Evolutionary conservation across 1,284 basidiomycete genomes (phyloP), one percentile per base, ranked within the genome.

Genomic region (Paramarasmius palmivorus): DNA sequence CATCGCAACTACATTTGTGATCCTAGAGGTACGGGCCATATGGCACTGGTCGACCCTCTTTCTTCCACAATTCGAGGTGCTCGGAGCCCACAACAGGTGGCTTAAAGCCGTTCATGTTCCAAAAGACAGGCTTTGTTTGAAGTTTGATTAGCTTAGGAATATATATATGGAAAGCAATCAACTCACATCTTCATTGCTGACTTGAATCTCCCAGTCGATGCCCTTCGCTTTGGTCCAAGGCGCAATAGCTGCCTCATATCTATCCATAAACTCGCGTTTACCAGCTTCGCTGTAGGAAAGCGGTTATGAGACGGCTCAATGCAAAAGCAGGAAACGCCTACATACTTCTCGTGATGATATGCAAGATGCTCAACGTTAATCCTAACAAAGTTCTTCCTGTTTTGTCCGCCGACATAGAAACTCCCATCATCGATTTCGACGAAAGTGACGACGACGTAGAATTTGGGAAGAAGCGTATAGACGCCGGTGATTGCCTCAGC

Each of bases 401-500:
- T 34, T 38, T 61, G 51, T 2, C 59, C 61, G 2, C 56, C 55
- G 3, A 59, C 59, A 34, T 55, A 58, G 34, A 53, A 57, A 39
- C 56, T 50, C 9, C 40, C 55, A 4, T 50, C 19, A 2, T 56
- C 56, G 9, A 63, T 51, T 14, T 61, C 55, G 39, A 64, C 57
- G 50, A 64, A 62, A 49, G 58, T 49, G 22, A 63, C 58, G 5
- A 61, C 54, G 36, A 63, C 59, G 50, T 58, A 60, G 56, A 63
- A 63, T 7, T 39, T 26, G 2, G 60, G 63, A 19, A 61, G 52
- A 35, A 23, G 23, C 12, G 23, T 14, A 50, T 63, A 64, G 25
- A 61, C 4, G 1, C 44, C 35, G 2, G 59, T 63, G 29, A 61
- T 57, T 1, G 61, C 59, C 39, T 58, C 20, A 1, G 60, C 52